These are phyloP conservation scores for Calonectria ilicicola DNA, from an alignment of 2,329 filamentous ascomycete species.

Conservation along the genomic window DNA sequence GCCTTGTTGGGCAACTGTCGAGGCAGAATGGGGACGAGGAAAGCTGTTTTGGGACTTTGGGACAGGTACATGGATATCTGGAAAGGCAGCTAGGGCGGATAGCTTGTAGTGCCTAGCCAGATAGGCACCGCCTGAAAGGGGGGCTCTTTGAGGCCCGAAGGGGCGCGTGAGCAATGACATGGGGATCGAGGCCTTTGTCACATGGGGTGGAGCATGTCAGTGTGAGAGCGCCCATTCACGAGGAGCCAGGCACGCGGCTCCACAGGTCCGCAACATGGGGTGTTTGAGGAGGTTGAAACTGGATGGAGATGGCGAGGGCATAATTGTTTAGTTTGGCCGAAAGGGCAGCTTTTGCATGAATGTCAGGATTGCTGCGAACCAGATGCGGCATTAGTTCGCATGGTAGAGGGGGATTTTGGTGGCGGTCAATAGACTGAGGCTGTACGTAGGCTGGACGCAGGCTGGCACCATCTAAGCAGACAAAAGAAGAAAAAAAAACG, in stretches of 20 bases:
- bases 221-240: background rate
- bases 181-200: conserved; percentile 27
- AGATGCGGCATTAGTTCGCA: background rate
- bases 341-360: background rate
- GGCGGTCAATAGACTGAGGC: conserved; percentile 16
- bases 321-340: background rate
- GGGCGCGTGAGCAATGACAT: conserved; percentile 26
- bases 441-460: background rate
- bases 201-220: conserved; percentile 25
- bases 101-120: background rate
- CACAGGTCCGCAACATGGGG: conserved; percentile 3
- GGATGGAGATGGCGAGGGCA: background rate
- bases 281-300: background rate
- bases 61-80: background rate
- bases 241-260: background rate
- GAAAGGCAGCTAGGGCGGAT: background rate
- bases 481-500: background rate
- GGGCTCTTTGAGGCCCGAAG: conserved; percentile 3
- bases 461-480: background rate
- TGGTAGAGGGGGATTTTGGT: background rate
- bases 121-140: conserved; percentile 25
- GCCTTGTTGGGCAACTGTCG: background rate
- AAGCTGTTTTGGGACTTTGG: conserved; percentile 1
- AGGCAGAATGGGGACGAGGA: conserved; percentile 12
- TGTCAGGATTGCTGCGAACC: conserved; percentile 1